These are phyloP conservation scores for Lophium mytilinum DNA, from an alignment of 495 filamentous ascomycete genomes.

Conservation along the genomic window DNA sequence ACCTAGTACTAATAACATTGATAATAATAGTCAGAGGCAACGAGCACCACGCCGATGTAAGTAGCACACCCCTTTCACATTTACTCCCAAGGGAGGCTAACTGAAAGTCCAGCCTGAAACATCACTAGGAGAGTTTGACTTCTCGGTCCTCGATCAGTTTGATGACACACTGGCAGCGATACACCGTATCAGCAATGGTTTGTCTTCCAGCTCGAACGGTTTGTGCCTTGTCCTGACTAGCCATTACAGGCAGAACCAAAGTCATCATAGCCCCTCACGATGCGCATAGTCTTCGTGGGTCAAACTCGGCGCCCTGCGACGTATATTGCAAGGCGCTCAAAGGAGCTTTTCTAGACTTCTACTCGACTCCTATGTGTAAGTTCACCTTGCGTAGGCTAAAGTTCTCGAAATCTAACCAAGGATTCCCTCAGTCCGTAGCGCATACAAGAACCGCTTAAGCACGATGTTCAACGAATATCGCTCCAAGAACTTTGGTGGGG, in stretches of 20 bases:
- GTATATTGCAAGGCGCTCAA: constrained; percentile 16
- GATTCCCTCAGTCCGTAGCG: constrained; percentile 4
- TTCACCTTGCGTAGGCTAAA: neutral
- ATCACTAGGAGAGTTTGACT: constrained; percentile 16
- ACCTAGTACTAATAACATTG: neutral
- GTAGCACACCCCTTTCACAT: neutral
- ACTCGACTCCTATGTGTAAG: constrained; percentile 10
- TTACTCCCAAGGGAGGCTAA: neutral
- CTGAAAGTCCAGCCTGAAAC: constrained; percentile 9
- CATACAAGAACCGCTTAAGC: constrained; percentile 16
- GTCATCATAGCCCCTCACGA: constrained; percentile 25
- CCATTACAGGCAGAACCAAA: constrained; percentile 15
- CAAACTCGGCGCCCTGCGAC: constrained; percentile 17
- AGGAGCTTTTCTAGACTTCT: constrained; percentile 21
- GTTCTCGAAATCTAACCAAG: neutral
- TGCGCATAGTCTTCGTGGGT: constrained; percentile 16
- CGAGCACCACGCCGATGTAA: constrained; percentile 13
- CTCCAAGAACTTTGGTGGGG: constrained; percentile 22
- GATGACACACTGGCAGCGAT: constrained; percentile 21
- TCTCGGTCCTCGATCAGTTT: constrained; percentile 13
- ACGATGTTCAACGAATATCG: constrained; percentile 16
- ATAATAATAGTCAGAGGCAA: neutral
- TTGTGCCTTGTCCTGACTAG: neutral
- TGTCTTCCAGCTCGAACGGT: neutral
- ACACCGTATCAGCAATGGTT: constrained; percentile 19